Evolutionary conservation across 2,329 filamentous ascomycete species (phyloP).

Genomic region (Hypocreales sp.): DNA sequence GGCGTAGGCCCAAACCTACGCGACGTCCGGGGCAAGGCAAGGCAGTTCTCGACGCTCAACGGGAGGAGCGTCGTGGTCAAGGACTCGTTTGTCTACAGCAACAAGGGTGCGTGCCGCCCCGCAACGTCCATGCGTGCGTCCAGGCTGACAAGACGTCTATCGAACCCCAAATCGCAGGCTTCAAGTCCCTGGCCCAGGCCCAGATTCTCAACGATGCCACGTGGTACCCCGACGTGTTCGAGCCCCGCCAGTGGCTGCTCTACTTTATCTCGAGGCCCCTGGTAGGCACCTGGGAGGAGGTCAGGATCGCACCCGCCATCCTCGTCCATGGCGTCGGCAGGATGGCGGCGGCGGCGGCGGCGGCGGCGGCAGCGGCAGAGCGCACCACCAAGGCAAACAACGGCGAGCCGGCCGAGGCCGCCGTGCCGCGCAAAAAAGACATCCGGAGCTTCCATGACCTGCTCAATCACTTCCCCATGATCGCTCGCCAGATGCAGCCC

Average conservation of each 20-base stretch:
- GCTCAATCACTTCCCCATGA: conserved; percentile 84
- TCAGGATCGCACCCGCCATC: conserved; percentile 52
- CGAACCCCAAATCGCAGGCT: conserved; percentile 40
- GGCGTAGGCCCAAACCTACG: conserved; percentile 49
- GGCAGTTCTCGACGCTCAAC: conserved; percentile 86
- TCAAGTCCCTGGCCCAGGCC: conserved; percentile 81
- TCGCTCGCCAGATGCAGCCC: conserved; percentile 87
- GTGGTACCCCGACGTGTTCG: conserved; percentile 80
- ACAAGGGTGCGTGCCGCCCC: conserved; percentile 64
- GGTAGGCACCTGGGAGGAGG: conserved; percentile 67
- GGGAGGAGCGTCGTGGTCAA: conserved; percentile 89
- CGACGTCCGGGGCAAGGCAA: conserved; percentile 83
- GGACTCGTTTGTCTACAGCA: conserved; percentile 83
- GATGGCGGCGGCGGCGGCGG: conserved; percentile 9
- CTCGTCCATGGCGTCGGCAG: conserved; percentile 30
- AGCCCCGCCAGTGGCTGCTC: conserved; percentile 85
- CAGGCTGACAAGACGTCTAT: background rate
- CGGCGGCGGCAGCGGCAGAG: conserved; percentile 3
- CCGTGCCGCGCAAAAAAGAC: conserved; percentile 58
- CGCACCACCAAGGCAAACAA: conserved; percentile 19
- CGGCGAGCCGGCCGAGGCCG: conserved; percentile 24
- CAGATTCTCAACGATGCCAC: conserved; percentile 71
- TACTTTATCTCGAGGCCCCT: conserved; percentile 91
- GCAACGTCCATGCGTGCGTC: too few species aligned
- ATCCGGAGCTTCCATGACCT: conserved; percentile 84